Conservation (phyloP, 129 eudicot species). For the Tagetes erecta region DNA sequence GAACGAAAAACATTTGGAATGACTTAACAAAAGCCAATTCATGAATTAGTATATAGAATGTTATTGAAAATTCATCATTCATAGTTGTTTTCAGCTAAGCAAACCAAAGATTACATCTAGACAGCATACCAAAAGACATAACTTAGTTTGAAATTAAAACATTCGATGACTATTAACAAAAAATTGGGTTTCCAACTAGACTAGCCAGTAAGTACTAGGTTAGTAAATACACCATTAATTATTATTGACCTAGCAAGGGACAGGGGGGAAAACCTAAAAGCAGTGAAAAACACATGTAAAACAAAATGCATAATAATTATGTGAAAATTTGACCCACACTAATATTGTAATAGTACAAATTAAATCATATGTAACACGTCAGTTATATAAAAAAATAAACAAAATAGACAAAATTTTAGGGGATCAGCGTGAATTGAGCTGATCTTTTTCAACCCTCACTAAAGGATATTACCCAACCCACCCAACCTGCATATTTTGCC, state of each 20-base stretch:
- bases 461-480: not conserved
- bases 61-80: not conserved
- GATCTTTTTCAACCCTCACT: not conserved
- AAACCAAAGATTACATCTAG: not conserved
- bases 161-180: not conserved
- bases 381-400: not conserved
- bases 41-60: not conserved
- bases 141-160: slow-evolving; percentile 3
- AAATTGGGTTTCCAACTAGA: not conserved
- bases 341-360: not conserved
- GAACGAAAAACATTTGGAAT: not conserved
- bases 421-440: not conserved
- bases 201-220: not conserved
- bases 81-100: not conserved
- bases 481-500: slow-evolving; percentile 1
- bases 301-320: not conserved
- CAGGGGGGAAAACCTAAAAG: not conserved
- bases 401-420: not conserved
- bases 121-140: not conserved
- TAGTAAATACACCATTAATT: not conserved
- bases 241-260: not conserved
- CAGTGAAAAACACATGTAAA: slow-evolving; percentile 2
- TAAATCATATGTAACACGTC: not conserved
- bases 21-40: not conserved
- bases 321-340: not conserved